These are phyloP conservation scores for Myochromella boudieri DNA, from an alignment of 768 basidiomycete genomes.

Conservation along the genomic window DNA sequence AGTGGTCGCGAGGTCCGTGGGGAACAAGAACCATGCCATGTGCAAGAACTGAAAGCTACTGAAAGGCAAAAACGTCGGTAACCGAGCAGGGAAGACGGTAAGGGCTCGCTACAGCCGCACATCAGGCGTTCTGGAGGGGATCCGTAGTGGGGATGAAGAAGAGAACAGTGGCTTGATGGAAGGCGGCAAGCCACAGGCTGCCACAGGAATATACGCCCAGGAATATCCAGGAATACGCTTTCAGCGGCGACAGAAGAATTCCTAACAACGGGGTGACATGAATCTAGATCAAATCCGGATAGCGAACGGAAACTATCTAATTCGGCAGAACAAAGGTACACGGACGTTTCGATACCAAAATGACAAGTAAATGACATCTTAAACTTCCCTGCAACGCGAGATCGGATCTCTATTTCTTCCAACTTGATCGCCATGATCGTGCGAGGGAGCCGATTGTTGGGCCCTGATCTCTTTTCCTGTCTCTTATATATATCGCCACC, in stretches of 20 bases:
- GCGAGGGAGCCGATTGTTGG: slow-evolving; percentile 48
- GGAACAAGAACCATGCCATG: slow-evolving; percentile 14
- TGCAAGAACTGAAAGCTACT: slow-evolving; percentile 8
- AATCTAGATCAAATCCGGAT: slow-evolving; percentile 25
- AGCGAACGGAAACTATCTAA: slow-evolving; percentile 46
- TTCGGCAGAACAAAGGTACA: slow-evolving; percentile 58
- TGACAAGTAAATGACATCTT: slow-evolving; percentile 44
- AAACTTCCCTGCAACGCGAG: slow-evolving; percentile 41
- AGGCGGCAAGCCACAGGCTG: too few relatives aligned
- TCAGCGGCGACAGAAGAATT: slow-evolving; percentile 4
- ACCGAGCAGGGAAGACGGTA: slow-evolving; percentile 8
- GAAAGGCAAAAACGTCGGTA: slow-evolving; percentile 12
- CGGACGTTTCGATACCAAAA: slow-evolving; percentile 49
- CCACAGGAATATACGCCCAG: too few relatives aligned
- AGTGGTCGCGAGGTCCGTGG: slow-evolving; percentile 25
- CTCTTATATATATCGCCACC: slow-evolving; percentile 59
- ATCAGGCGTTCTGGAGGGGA: slow-evolving; percentile 16
- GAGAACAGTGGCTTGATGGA: slow-evolving; percentile 10
- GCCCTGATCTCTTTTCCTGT: slow-evolving; percentile 43
- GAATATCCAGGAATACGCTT: neutral
- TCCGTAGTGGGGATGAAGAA: slow-evolving; percentile 22
- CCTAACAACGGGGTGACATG: slow-evolving; percentile 15
- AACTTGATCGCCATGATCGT: slow-evolving; percentile 67
- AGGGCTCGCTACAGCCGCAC: slow-evolving; percentile 5
- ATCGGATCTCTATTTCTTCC: slow-evolving; percentile 44